Conservation (phyloP, 164 flowering plant species). For the Magnolia sinica region DNA sequence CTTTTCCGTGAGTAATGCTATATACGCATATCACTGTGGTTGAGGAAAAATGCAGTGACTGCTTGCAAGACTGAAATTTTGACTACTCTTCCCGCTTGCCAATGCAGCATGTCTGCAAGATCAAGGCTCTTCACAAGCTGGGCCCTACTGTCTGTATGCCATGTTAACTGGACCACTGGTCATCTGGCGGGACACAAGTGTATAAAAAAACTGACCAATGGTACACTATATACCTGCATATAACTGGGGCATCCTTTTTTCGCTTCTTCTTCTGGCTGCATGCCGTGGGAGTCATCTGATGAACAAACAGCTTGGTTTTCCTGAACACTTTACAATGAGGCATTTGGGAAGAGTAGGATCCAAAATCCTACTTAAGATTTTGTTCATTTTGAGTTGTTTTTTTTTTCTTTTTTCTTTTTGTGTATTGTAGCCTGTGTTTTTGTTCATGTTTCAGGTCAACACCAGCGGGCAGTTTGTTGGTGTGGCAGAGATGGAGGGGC, state of each 20-base stretch:
- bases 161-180: background rate
- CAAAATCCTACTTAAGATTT: no score
- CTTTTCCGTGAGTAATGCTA: conserved; percentile 60
- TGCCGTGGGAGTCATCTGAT: background rate
- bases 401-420: background rate
- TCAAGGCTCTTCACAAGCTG: no score
- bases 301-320: background rate
- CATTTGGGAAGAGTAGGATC: no score
- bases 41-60: background rate
- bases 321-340: no score
- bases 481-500: conserved; percentile 80
- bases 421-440: background rate
- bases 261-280: background rate
- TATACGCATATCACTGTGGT: background rate
- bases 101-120: no score
- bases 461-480: conserved; percentile 93
- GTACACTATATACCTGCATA: no score
- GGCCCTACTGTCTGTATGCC: background rate
- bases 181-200: background rate
- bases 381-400: background rate
- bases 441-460: conserved; percentile 50
- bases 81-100: no score
- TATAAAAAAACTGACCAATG: no score
- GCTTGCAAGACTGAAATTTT: no score
- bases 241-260: background rate